Evolutionary conservation across 176 grass and related monocot species (phyloP).

Genomic region (Carex myosuroides): DNA sequence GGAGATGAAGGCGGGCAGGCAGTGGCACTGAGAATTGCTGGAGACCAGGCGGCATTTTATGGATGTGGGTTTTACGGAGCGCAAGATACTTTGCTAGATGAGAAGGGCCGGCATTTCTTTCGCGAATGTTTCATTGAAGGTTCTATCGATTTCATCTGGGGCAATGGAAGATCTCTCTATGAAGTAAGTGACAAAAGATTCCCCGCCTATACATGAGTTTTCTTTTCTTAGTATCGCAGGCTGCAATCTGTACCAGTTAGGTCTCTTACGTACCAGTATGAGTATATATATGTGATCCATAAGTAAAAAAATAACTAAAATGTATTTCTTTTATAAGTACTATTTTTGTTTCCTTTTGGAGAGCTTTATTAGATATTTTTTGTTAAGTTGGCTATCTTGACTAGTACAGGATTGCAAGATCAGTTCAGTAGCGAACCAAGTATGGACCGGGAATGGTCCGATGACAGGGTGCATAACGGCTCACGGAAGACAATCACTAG

Average conservation of each 20-base stretch:
- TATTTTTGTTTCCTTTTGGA: neutral
- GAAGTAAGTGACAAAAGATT: constrained; percentile 9
- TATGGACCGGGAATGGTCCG: neutral
- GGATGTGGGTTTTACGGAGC: constrained; percentile 69
- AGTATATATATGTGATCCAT: neutral
- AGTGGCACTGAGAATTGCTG: constrained; percentile 58
- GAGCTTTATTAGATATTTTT: neutral
- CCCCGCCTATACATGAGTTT: neutral
- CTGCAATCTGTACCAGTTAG: neutral
- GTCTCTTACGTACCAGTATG: neutral
- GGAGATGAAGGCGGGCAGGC: constrained; percentile 59
- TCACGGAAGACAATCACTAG: constrained; percentile 45
- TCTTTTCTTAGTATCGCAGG: neutral
- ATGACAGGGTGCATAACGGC: constrained; percentile 68
- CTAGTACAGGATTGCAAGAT: constrained; percentile 53
- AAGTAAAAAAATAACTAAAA: neutral
- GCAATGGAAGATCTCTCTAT: constrained; percentile 64
- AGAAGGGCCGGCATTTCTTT: constrained; percentile 58
- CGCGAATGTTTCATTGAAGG: constrained; percentile 74
- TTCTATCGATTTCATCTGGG: constrained; percentile 90
- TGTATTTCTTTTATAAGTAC: neutral
- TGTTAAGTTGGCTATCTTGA: neutral
- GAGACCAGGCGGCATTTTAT: constrained; percentile 70
- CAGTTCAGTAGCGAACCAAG: constrained; percentile 51
- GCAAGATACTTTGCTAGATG: constrained; percentile 83